Evolutionary conservation across 1,284 basidiomycete genomes (phyloP).

Genomic region (Sporisorium reilianum): DNA sequence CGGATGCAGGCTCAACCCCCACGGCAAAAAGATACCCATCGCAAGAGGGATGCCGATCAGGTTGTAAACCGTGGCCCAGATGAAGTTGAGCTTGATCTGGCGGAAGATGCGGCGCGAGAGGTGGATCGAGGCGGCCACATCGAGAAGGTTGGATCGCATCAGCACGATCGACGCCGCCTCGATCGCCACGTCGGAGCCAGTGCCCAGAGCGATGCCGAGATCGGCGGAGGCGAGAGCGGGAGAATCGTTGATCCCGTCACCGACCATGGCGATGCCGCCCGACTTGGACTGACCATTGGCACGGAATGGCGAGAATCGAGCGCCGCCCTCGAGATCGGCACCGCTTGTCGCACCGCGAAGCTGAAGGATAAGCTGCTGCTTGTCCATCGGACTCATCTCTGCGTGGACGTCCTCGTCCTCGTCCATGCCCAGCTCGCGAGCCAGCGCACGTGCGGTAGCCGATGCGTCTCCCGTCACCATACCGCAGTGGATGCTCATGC

Average conservation of each 20-base stretch:
- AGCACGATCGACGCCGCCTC: slow-evolving; percentile 98
- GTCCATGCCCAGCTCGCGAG: slow-evolving; percentile 55
- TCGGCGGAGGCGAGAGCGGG: slow-evolving; percentile 94
- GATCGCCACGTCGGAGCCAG: slow-evolving; percentile 95
- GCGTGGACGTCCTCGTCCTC: slow-evolving; percentile 58
- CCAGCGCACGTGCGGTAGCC: slow-evolving; percentile 63
- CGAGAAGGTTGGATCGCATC: slow-evolving; percentile 93
- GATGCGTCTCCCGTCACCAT: slow-evolving; percentile 66
- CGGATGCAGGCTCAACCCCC: slow-evolving; percentile 92
- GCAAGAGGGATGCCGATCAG: slow-evolving; percentile 95
- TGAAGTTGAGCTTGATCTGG: slow-evolving; percentile 79
- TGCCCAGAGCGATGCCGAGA: slow-evolving; percentile 93
- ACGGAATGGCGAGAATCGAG: slow-evolving; percentile 22
- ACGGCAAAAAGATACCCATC: slow-evolving; percentile 94
- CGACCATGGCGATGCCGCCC: slow-evolving; percentile 76
- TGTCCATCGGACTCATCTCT: slow-evolving; percentile 65
- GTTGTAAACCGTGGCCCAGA: slow-evolving; percentile 78
- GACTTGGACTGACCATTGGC: slow-evolving; percentile 32
- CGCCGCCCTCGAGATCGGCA: slow-evolving; percentile 35
- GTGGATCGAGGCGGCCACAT: slow-evolving; percentile 94
- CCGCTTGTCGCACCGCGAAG: slow-evolving; percentile 63
- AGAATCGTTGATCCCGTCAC: slow-evolving; percentile 98
- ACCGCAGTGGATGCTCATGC: slow-evolving; percentile 62
- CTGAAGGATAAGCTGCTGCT: slow-evolving; percentile 69
- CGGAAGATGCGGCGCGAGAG: slow-evolving; percentile 88